Base-by-base conservation (phyloP, 2,329 filamentous ascomycete genomes). In the Cladosporium velox region DNA sequence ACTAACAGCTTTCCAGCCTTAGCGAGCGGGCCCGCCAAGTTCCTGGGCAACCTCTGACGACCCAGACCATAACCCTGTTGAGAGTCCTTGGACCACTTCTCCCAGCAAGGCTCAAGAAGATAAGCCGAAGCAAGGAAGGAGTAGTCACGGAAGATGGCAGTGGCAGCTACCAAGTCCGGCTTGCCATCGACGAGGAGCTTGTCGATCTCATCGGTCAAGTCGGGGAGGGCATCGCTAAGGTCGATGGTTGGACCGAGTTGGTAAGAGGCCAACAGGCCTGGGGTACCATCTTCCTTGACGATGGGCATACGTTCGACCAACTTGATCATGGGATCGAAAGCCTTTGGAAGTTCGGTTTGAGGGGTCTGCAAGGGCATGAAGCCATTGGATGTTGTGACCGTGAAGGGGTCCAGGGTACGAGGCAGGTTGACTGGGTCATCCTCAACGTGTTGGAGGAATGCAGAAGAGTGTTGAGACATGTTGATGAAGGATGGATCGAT, bases 71-170 rank as follows among this genome's bases (percentile, higher is more conserved):
- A 97, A 1, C 84, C 84, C 76, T 91, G 88, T 0, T 89, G 90
- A 5, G 61, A 64, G 57, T 81, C 82, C 67, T 81, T 80, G 64
- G 67, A 69, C 77, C 86, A 89, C 67, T 90, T 86, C 80, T 92
- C 85, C 79, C 95, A 93, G 78, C 93, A 97, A 12, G 93, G 93
- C 82, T 97, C 93, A 34, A 97, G 87, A 34, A 97, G 83, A 77
- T 96, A 97, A 0, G 92, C 91, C 28, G 91, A 96, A 5, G 93
- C 91, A 34, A 97, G 81, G 83, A 97, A 97, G 15, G 91, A 91
- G 78, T 97, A 97, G 81, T 97, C 93, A 24, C 93, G 86, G 78
- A 97, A 97, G 58, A 96, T 81, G 38, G 93, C 93, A 73, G 93
- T 95, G 83, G 96, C 88, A 67, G 92, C 81, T 18, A 90, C 90